Evolutionary conservation across 2,329 filamentous ascomycete genomes (phyloP).

Genomic region (Oidium heveae): DNA sequence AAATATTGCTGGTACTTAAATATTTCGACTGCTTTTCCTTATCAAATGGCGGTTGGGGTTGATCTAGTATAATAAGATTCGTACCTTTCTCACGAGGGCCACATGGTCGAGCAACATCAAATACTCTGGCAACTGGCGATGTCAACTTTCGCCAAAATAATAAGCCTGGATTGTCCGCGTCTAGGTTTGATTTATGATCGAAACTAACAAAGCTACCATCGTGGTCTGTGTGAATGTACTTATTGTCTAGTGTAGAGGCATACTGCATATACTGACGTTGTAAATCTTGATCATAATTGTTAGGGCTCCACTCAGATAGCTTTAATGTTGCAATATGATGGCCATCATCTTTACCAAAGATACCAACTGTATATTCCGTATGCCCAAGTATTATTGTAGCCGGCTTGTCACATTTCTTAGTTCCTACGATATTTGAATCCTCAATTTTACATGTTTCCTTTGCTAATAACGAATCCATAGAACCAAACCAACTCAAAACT

Average conservation of each 20-base stretch:
- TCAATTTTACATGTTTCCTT: constrained; percentile 39
- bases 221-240: constrained; percentile 68
- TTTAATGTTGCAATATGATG: constrained; percentile 66
- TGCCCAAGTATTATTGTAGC: constrained; percentile 65
- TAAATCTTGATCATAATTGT: constrained; percentile 72
- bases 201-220: constrained; percentile 68
- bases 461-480: constrained; percentile 41
- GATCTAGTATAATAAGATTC: constrained; percentile 62
- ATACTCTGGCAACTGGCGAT: constrained; percentile 64
- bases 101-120: constrained; percentile 58
- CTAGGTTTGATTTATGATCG: constrained; percentile 26
- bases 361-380: constrained; percentile 72
- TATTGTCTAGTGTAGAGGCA: constrained; percentile 26
- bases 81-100: constrained; percentile 40
- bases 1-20: constrained; percentile 40
- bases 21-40: constrained; percentile 23
- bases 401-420: constrained; percentile 36
- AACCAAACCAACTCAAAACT: constrained; percentile 64
- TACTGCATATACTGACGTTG: constrained; percentile 57
- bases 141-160: constrained; percentile 45
- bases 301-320: constrained; percentile 86
- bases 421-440: constrained; percentile 33
- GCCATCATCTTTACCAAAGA: constrained; percentile 49
- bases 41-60: constrained; percentile 40
- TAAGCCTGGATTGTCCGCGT: constrained; percentile 9